These are phyloP conservation scores for Lizonia empirigonia DNA, from an alignment of 2,329 filamentous ascomycete species.

Conservation along the genomic window DNA sequence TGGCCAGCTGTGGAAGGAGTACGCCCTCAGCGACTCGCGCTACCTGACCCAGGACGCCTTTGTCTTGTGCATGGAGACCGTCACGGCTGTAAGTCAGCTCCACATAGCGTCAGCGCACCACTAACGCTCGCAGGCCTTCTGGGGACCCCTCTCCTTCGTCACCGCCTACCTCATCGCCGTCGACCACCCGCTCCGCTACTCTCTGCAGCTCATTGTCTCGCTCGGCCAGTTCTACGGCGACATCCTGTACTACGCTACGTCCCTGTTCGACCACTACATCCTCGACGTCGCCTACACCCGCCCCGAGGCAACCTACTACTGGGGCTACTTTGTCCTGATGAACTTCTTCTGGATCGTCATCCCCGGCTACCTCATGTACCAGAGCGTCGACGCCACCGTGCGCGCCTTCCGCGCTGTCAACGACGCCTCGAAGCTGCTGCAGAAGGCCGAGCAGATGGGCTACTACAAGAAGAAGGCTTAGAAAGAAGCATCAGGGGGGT, in stretches of 20 bases:
- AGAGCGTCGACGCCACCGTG: conserved; percentile 41
- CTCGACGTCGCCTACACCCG: conserved; percentile 62
- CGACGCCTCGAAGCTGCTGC: conserved; percentile 43
- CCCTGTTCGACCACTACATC: conserved; percentile 64
- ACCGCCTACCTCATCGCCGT: conserved; percentile 61
- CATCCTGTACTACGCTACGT: conserved; percentile 67
- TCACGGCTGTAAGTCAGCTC: conserved; percentile 70
- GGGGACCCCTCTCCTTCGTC: conserved; percentile 66
- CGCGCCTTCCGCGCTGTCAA: conserved; percentile 45
- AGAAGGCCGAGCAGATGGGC: conserved; percentile 32
- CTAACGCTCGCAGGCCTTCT: conserved; percentile 54
- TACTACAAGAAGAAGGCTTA: conserved; percentile 37
- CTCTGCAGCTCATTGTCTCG: conserved; percentile 65
- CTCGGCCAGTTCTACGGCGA: conserved; percentile 69
- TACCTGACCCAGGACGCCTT: conserved; percentile 80
- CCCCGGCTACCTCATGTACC: conserved; percentile 50
- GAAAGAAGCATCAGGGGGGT: too few relatives aligned
- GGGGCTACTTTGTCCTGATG: conserved; percentile 70
- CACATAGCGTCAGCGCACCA: background rate
- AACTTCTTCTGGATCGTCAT: conserved; percentile 71
- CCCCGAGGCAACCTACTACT: conserved; percentile 68
- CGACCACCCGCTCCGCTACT: conserved; percentile 62
- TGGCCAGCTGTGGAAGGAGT: conserved; percentile 92
- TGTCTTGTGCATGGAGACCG: conserved; percentile 83
- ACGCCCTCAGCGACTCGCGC: conserved; percentile 82